phyloP scores from a whole-genome alignment of 1,284 basidiomycete species.

The Tremellales sp. region DNA sequence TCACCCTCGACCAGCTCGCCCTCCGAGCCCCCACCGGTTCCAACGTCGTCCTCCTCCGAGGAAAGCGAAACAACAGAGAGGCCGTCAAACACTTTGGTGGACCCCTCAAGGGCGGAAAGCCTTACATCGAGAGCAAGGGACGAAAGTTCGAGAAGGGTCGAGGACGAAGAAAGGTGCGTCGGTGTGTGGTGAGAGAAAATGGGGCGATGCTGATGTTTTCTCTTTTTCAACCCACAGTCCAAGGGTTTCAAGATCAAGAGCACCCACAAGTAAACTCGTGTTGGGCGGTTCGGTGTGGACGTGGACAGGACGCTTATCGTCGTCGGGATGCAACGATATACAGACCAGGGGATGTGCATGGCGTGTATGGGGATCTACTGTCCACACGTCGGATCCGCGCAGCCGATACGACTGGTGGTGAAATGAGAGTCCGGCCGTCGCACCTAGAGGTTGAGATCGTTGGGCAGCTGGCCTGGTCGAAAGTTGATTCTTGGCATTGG shows the following conservation, averaged over 20 bases:
- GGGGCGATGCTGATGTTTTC: not conserved
- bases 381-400: too few species aligned
- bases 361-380: too few species aligned
- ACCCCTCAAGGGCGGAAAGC: constrained; percentile 44
- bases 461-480: too few species aligned
- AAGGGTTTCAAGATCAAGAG: constrained; percentile 51
- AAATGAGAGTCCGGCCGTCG: too few species aligned
- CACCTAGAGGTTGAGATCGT: too few species aligned
- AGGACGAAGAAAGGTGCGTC: constrained; percentile 74
- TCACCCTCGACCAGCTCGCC: constrained; percentile 97
- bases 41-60: constrained; percentile 79
- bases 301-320: too few species aligned
- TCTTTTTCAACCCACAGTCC: constrained; percentile 20
- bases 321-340: too few species aligned
- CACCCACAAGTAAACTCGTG: constrained; percentile 47
- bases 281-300: too few species aligned
- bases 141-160: constrained; percentile 76
- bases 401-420: too few species aligned
- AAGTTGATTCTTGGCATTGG: too few species aligned
- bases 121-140: constrained; percentile 82
- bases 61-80: constrained; percentile 88
- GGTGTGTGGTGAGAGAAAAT: not conserved
- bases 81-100: constrained; percentile 92
- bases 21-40: constrained; percentile 88
- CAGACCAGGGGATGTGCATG: too few species aligned